Evolutionary conservation across 257 asterid species (phyloP).

Genomic region (Gynochthodes officinalis): DNA sequence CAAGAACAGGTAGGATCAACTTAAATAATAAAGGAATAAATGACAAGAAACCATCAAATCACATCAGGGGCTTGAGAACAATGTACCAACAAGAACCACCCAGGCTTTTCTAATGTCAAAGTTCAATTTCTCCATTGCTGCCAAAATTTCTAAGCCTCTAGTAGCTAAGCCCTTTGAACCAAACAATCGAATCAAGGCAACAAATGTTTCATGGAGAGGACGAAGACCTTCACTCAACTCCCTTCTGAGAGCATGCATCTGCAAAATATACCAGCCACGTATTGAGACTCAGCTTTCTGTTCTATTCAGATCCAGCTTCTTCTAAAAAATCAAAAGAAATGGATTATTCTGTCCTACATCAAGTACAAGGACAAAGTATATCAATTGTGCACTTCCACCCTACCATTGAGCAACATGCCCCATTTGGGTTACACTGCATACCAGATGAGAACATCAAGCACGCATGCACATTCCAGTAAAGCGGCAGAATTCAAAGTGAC

Average conservation of each 20-base stretch:
- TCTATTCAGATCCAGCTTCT: constrained; percentile 9
- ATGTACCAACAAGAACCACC: constrained; percentile 91
- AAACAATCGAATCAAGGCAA: constrained; percentile 84
- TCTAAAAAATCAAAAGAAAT: neutral
- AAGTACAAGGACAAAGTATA: neutral
- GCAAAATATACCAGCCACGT: constrained; percentile 27
- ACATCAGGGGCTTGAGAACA: constrained; percentile 26
- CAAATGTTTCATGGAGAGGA: constrained; percentile 91
- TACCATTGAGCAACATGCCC: neutral
- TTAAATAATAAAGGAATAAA: constrained; percentile 22
- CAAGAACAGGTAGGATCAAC: constrained; percentile 23
- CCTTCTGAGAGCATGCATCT: constrained; percentile 99
- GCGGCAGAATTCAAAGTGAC: neutral
- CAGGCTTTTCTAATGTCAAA: constrained; percentile 93
- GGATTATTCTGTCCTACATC: neutral
- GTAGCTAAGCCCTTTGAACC: constrained; percentile 85
- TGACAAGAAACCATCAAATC: constrained; percentile 20
- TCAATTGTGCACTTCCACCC: neutral
- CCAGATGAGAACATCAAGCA: too few species aligned
- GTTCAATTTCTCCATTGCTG: constrained; percentile 96
- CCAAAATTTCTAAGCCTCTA: constrained; percentile 88
- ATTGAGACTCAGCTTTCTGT: constrained; percentile 3
- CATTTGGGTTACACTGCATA: too few species aligned
- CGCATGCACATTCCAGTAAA: neutral
- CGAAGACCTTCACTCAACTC: constrained; percentile 93